Percentiles rank a stretch among this genome's conserved stretches.
Evolutionary conservation across 2,329 filamentous ascomycete genomes (phyloP).

Genomic region (Botrytis deweyae): DNA sequence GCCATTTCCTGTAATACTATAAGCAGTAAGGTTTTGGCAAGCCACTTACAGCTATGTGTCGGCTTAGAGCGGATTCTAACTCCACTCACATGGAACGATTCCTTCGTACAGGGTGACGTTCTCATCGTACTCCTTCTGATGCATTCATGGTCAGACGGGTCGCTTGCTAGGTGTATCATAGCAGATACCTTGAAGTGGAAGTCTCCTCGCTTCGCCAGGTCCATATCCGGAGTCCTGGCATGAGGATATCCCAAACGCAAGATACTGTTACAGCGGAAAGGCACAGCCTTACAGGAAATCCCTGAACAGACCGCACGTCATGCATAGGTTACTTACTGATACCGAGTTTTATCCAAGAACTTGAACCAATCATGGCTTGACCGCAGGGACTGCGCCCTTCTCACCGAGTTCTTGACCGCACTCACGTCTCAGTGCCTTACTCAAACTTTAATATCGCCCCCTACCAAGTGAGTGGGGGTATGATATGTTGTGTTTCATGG

Average conservation of each 20-base stretch:
- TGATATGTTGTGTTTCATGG: constrained; percentile 21
- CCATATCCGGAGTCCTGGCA: constrained; percentile 21
- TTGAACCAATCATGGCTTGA: constrained; percentile 4
- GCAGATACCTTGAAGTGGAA: constrained; percentile 12
- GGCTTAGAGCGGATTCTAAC: neutral
- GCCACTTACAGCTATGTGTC: neutral
- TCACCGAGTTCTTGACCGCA: constrained; percentile 21
- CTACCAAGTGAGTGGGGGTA: neutral
- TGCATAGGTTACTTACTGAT: constrained; percentile 1
- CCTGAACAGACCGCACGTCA: constrained; percentile 19
- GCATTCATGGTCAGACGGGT: constrained; percentile 1
- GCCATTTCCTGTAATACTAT: constrained; percentile 4
- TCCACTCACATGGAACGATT: constrained; percentile 2
- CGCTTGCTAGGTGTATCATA: constrained; percentile 2
- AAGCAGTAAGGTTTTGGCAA: neutral
- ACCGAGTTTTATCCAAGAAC: constrained; percentile 1
- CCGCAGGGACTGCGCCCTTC: neutral
- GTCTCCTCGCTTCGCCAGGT: neutral
- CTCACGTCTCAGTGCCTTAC: constrained; percentile 13
- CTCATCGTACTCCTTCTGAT: neutral
- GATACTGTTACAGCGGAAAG: constrained; percentile 25
- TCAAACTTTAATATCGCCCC: constrained; percentile 1
- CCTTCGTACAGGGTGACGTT: constrained; percentile 3
- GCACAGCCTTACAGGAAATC: constrained; percentile 26
- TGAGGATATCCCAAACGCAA: constrained; percentile 23